Evolutionary conservation across 1,139 yeast genomes (phyloP), one percentile per base, ranked within the genome.

Genomic region (Lodderomyces oxycetoniae): DNA sequence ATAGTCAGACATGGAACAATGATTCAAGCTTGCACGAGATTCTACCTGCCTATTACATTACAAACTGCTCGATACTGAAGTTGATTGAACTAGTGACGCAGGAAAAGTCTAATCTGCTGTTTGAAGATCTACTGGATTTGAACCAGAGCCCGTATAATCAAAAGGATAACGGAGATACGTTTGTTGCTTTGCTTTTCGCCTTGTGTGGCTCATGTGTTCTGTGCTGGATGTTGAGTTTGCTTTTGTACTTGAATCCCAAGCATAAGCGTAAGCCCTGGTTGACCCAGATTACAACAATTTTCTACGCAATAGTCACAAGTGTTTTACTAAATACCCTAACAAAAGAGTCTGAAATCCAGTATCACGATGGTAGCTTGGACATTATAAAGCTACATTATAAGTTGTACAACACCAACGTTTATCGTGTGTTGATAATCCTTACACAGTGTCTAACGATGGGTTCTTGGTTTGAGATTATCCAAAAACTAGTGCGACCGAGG

Each of bases 141-240:
- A 24, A 24, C 14, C 14, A 24, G 14, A 19, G 22, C 22, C 45
- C 62, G 5, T 59, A 55, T 37, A 54, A 53, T 38, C 47, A 51
- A 30, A 39, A 54, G 14, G 63, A 62, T 38, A 60, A 59, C 39
- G 74, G 73, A 9, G 70, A 65, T 42, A 52, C 67, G n/a, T 63
- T 64, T 38, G 65, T 68, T 17, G 71, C 72, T n/a, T 48, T 67
- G 11, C 43, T 67, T 24, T 67, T 64, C 50, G 61, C 64, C 17
- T 49, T 64, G 12, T 57, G 66, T 39, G 74, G 71, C 3, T 50
- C 63, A 17, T 67, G 72, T 44, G 67, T 70, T 3, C 59, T 73
- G 3, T 55, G 70, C 24, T 76, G 82, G 82, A 70, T 76, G 75
- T 57, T 77, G 25, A 52, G 74, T 31, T 44, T 74, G 16, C 48